A percentile compares a stretch with the other conserved stretches of the same genome.
Evolutionary conservation across 192 early-diverging fungal genomes (phyloP).

Genomic region (Dissophora globulifera): DNA sequence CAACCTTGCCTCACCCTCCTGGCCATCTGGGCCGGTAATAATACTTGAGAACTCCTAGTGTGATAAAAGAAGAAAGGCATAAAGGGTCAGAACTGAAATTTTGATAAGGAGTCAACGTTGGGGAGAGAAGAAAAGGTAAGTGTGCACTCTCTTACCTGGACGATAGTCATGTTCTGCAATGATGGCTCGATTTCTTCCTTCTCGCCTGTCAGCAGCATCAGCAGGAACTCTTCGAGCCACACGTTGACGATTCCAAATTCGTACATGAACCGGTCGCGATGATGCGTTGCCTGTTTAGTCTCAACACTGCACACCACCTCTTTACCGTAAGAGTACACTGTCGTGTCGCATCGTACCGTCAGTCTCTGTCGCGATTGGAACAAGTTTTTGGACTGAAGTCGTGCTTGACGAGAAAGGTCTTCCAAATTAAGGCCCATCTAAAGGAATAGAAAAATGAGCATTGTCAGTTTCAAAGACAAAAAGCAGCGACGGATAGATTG

Average conservation of each 20-base stretch:
- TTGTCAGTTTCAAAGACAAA: not conserved
- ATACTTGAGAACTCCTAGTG: slow-evolving; percentile 17
- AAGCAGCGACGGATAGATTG: no score
- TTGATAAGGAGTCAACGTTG: no score
- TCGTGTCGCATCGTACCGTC: slow-evolving; percentile 57
- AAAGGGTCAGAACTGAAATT: not conserved
- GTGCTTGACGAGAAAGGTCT: not conserved
- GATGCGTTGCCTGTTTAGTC: slow-evolving; percentile 53
- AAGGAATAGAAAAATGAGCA: not conserved
- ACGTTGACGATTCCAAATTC: slow-evolving; percentile 59
- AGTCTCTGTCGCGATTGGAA: slow-evolving; percentile 55
- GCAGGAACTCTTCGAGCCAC: slow-evolving; percentile 40
- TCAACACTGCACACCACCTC: slow-evolving; percentile 54
- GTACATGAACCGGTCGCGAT: slow-evolving; percentile 56
- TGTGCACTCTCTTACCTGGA: slow-evolving; percentile 20
- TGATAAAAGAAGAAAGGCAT: not conserved
- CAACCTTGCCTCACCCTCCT: not conserved
- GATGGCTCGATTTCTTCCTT: slow-evolving; percentile 29
- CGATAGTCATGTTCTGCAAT: slow-evolving; percentile 32
- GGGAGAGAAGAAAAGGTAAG: no score
- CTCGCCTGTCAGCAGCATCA: not conserved
- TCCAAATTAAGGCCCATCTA: slow-evolving; percentile 35
- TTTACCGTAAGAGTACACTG: slow-evolving; percentile 61
- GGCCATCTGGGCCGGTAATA: not conserved
- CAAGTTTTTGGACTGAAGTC: slow-evolving; percentile 25